Evolutionary conservation across 78 protist genomes (phyloP), one percentile per base, ranked within the genome.

Genomic region (Anaeramoeba flamelloides): DNA sequence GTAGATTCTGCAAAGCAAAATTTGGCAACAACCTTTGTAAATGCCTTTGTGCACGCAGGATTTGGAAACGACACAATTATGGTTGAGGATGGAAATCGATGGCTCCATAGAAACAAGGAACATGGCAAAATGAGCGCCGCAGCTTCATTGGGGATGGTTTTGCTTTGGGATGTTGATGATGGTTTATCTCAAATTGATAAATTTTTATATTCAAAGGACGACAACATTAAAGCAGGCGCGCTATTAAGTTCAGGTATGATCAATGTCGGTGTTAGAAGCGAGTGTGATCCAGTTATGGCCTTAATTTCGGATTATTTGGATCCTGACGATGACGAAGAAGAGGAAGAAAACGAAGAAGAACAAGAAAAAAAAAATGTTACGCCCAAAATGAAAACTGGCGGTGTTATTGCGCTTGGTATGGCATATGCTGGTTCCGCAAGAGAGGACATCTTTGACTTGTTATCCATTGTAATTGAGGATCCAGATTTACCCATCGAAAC

Each of bases 1-100:
- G 82, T 90, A 36, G 90, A 88, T 77, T 87, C 93, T 0, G 95
- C 96, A 33, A 78, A 89, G 38, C 81, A 79, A 65, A 93, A 92
- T 83, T 90, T 97, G 22, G 97, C 98, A 1, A n/a, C 87, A 26
- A 85, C 94, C 2, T 92, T 92, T 74, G 97, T 94, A 69, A 94
- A 93, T 78, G 99, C 92, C 1, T 92, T 97, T 82, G 95, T 94
- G 39, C 94, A 97, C 82, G 82, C 88, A 8, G 97, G 94, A 32
- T 94, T 89, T 38, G 87, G 87, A 39, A 74, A 26, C 22, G 99
- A 97, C 91, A 91, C 84, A 88, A 83, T 94, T n/a, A 84, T 96
- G 88, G 79, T 89, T 22, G 81, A 77, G 17, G 91, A 84, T 39
- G 91, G 89, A 32, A n/a, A n/a, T n/a, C 53, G 79, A 84, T 91